Base-by-base conservation (phyloP, 257 asterid species). In the Cruciata laevipes region DNA sequence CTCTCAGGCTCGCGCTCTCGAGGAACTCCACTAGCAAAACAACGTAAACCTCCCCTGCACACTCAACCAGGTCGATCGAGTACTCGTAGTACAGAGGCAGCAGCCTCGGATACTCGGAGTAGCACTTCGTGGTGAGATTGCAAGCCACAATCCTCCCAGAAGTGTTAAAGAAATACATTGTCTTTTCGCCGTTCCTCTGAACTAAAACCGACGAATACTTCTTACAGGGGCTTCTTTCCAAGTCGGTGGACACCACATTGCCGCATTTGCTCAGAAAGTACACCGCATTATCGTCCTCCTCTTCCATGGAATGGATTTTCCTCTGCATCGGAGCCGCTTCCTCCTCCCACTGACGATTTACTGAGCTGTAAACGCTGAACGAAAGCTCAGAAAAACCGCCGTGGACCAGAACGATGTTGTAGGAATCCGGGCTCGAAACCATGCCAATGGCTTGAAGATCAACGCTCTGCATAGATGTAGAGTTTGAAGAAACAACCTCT, bases 201-300 rank as follows among this genome's bases (percentile, higher is more conserved):
- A 81, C 78, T 25, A 81, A 74, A 6, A 84, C 64, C 9, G 97
- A 86, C 14, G 99, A 86, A 57, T 84, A 93, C 23, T 83, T 85
- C 84, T 88, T 93, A 11, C 90, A 85, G 0, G 97, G 95, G 76
- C 79, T 88, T 63, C 91, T 77, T 66, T 88, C 91, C 32, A 88
- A 76, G 31, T 88, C 84, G 0, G 91, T 65, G 7, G 88, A 82
- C 32, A 92, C 86, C 7, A 90, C 93, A 63, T 88, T 80, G 70
- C 95, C 99, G 70, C 89, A 82, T 74, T 91, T 93, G 82, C 83
- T 83, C 72, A 93, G 64, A 83, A 87, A 90, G 71, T 88, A 93
- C 57, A 75, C 77, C 52, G 91, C 56, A 68, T 69, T 69, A 17
- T 80, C 81, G 0, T 51, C 70, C 0, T 51, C 70, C 2, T 75